A percentile compares a stretch with the other conserved stretches of the same genome.
Conservation (phyloP, 2,329 filamentous ascomycete species). For the Aspergillus clavatus region DNA sequence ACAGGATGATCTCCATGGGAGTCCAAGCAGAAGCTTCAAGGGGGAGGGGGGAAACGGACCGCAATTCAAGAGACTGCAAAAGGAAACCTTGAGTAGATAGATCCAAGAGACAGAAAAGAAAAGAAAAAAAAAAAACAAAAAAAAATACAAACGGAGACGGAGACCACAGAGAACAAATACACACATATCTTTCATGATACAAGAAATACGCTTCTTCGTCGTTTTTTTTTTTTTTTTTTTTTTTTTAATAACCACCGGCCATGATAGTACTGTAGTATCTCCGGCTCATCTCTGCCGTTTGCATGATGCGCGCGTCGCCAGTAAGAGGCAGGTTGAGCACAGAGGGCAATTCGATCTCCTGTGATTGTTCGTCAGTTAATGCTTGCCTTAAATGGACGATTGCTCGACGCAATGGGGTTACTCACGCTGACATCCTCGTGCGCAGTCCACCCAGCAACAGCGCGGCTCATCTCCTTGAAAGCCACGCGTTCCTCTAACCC, state of each 20-base stretch:
- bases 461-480: constrained; percentile 73
- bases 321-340: constrained; percentile 52
- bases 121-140: background rate
- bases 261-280: constrained; percentile 64
- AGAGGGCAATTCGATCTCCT: constrained; percentile 34
- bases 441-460: constrained; percentile 63
- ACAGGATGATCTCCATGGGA: too few species aligned
- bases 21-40: too few species aligned
- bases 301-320: constrained; percentile 65
- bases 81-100: too few species aligned
- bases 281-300: constrained; percentile 65
- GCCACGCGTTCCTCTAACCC: constrained; percentile 63
- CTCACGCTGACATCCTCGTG: constrained; percentile 57
- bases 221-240: background rate
- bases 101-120: constrained; percentile 16
- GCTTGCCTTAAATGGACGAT: background rate
- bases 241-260: constrained; percentile 41
- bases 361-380: constrained; percentile 1
- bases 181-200: background rate
- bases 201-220: background rate
- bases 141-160: too few species aligned
- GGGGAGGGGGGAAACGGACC: too few species aligned
- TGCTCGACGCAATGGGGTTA: constrained; percentile 7
- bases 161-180: background rate
- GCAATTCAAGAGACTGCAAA: too few species aligned